Conservation (phyloP, 495 filamentous ascomycete species). For the Penicillium bovifimosum region DNA sequence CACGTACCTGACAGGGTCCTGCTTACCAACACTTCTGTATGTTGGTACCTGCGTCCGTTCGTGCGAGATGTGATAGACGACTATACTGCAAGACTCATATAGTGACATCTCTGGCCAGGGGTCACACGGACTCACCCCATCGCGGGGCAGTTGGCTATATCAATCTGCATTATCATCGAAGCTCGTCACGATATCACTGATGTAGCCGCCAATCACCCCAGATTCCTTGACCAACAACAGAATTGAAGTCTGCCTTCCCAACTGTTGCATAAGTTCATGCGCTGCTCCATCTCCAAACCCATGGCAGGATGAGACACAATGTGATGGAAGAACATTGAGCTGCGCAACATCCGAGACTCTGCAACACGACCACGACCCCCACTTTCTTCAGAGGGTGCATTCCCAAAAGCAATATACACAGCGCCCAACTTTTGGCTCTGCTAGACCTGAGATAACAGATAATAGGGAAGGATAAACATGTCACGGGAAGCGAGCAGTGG, state of each 20-base stretch:
- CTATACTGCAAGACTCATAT: not conserved
- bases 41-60: not conserved
- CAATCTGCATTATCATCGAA: not conserved
- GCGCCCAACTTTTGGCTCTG: not conserved
- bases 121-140: not conserved
- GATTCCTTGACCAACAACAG: not conserved
- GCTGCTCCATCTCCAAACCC: not conserved
- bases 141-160: conserved; percentile 1
- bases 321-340: not conserved
- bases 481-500: not conserved
- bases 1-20: not conserved
- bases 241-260: conserved; percentile 4
- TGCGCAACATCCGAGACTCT: conserved; percentile 1
- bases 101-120: conserved; percentile 16
- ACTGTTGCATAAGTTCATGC: not conserved
- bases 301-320: not conserved
- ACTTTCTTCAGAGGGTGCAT: not conserved
- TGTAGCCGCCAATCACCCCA: conserved; percentile 2
- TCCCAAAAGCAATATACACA: not conserved
- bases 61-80: conserved; percentile 1
- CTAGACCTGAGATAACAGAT: not conserved
- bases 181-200: not conserved
- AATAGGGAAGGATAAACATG: not conserved
- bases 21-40: not conserved
- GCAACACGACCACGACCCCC: not conserved